These are phyloP conservation scores for Xylaria grammica DNA, from an alignment of 495 filamentous ascomycete genomes.

Conservation along the genomic window DNA sequence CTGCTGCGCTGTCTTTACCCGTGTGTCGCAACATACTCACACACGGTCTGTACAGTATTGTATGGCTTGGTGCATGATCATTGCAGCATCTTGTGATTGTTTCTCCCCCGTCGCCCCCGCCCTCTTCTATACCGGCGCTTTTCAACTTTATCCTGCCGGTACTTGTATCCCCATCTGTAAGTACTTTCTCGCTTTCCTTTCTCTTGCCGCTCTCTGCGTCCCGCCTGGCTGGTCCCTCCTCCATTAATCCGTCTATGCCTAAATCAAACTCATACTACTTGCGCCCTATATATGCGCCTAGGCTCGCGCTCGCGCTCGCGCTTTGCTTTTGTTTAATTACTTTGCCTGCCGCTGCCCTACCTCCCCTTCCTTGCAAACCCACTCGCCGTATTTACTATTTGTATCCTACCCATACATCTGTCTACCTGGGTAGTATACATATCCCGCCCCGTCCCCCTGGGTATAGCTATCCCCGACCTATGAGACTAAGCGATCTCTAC, in stretches of 20 bases:
- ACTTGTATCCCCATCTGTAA: slow-evolving; percentile 16
- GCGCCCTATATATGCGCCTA: background rate
- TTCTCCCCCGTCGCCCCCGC: background rate
- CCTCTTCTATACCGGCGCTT: background rate
- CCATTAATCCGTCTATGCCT: slow-evolving; percentile 13
- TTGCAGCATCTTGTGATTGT: slow-evolving; percentile 6
- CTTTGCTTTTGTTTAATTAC: background rate
- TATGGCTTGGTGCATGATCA: background rate
- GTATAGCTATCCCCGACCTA: slow-evolving; percentile 16
- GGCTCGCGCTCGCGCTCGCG: slow-evolving; percentile 18
- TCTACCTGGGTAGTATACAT: too few relatives aligned
- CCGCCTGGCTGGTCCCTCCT: slow-evolving; percentile 11
- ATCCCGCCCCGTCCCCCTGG: background rate
- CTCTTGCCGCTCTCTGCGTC: background rate
- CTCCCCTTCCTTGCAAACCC: slow-evolving; percentile 2
- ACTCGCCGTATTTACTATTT: background rate
- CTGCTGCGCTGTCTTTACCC: background rate
- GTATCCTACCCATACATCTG: background rate
- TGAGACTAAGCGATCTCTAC: background rate
- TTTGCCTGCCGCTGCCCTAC: background rate
- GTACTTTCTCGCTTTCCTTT: slow-evolving; percentile 2
- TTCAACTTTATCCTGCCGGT: slow-evolving; percentile 4
- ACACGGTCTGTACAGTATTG: too few relatives aligned
- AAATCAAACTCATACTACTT: slow-evolving; percentile 3
- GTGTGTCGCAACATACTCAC: too few relatives aligned